Base-by-base conservation (phyloP, 2,329 filamentous ascomycete genomes). In the Fusarium sp. region DNA sequence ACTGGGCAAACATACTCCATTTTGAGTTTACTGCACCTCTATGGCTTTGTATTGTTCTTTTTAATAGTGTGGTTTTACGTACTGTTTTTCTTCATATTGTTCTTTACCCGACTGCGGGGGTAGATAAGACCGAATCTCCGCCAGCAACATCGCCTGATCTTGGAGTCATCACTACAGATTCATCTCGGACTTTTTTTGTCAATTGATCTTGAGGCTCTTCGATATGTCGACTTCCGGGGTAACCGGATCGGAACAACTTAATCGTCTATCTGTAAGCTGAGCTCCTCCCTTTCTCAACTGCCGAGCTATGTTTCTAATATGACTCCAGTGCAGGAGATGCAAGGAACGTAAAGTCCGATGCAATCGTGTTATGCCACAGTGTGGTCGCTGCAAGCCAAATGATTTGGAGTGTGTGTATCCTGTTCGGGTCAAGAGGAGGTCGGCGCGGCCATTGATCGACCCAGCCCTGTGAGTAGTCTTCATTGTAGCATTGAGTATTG, bases 281-380 rank as follows among this genome's bases (percentile, higher is more conserved):
- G 30, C 3, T 30, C 30, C 30, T 45, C 27, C 7, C 20, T 23
- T 13, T 38, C 33, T 32, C 26, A 35, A 10, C 20, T 37, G 15
- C 54, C 48, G n/a, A 27, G n/a, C 18, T 14, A 23, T 35, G 44
- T 5, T 32, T 32, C 55, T 73, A 18, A 68, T 50, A 32, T 42
- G 30, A 53, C 42, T 52, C 18, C 37, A 41, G 75, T 77, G 75
- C 46, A 63, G 63, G 48, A 74, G 75, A 61, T 77, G 76, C 61
- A 77, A 77, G 58, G 72, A 77, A 45, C 74, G 76, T 23, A 77
- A 77, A 37, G 76, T 79, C 26, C 71, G 78, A 37, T 79, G 78
- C 45, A 78, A 76, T 61, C 76, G 77, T 59, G 60, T 76, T 33
- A 74, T 77, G 72, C 78, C 78, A 37, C 55, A 52, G 8, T 79